Percentiles rank a stretch among this genome's conserved stretches.
These are phyloP conservation scores for Colletotrichum chrysophilum DNA, from an alignment of 2,329 filamentous ascomycete genomes.

Conservation along the genomic window DNA sequence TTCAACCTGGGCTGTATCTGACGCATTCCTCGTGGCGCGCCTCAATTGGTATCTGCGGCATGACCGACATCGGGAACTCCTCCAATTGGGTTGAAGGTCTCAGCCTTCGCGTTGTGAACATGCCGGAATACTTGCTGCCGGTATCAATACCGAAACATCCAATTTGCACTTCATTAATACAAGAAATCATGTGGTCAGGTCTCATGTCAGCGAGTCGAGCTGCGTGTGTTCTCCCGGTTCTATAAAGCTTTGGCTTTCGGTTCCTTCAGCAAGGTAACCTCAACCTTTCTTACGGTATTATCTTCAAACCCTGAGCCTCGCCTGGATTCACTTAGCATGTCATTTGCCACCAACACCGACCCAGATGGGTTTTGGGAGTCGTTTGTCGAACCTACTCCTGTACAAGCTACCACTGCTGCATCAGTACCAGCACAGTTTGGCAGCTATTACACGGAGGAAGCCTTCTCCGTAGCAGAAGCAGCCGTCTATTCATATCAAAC, in stretches of 20 bases:
- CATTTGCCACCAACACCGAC: no score
- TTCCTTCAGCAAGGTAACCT: no score
- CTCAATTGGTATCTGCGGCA: neutral
- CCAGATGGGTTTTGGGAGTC: no score
- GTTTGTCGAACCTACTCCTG: no score
- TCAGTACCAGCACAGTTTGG: no score
- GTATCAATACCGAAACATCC: neutral
- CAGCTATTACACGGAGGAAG: neutral
- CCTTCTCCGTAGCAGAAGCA: neutral
- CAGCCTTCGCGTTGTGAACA: neutral
- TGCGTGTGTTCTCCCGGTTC: accelerated
- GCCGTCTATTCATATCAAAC: neutral
- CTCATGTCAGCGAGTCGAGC: neutral
- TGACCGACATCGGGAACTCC: neutral
- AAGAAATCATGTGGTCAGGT: neutral
- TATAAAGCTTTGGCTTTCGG: neutral
- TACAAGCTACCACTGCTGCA: no score
- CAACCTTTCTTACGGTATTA: no score
- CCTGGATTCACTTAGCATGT: no score
- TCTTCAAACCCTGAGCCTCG: no score
- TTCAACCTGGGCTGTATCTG: neutral
- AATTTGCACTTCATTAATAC: neutral
- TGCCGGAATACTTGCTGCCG: neutral
- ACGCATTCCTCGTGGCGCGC: neutral
- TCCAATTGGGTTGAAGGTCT: neutral